Percentiles rank a stretch among this genome's conserved stretches.
These are phyloP conservation scores for Macrotyloma uniflorum DNA, from an alignment of 306 rosid species.

Conservation along the genomic window DNA sequence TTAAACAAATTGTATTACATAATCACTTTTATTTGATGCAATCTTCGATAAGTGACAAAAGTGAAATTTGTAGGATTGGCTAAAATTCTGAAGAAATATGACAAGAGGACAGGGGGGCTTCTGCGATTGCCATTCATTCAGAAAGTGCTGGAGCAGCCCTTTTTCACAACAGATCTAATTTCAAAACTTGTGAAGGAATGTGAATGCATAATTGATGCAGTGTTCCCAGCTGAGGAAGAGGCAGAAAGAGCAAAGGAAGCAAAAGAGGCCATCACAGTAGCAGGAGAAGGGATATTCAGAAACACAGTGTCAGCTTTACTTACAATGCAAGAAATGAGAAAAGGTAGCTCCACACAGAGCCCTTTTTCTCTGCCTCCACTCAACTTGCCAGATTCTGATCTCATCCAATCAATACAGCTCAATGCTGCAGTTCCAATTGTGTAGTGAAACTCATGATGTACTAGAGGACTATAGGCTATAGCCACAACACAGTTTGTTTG, in stretches of 20 bases:
- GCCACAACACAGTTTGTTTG: neutral
- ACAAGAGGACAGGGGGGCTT: constrained; percentile 79
- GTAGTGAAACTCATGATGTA: constrained; percentile 23
- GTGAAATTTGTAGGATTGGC: constrained; percentile 63
- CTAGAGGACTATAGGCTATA: neutral
- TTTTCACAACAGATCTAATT: constrained; percentile 73
- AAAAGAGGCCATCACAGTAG: constrained; percentile 52
- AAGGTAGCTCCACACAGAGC: constrained; percentile 80
- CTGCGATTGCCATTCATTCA: constrained; percentile 77
- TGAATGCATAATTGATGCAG: constrained; percentile 69
- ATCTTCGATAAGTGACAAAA: neutral
- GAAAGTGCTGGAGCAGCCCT: constrained; percentile 78
- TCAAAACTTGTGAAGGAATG: constrained; percentile 88
- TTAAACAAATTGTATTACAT: too few species aligned
- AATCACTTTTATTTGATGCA: neutral
- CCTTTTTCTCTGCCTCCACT: constrained; percentile 90
- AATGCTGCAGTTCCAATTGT: constrained; percentile 69
- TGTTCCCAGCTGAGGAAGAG: constrained; percentile 62
- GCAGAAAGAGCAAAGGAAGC: constrained; percentile 46
- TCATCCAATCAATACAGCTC: constrained; percentile 60
- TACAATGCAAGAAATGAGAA: constrained; percentile 79
- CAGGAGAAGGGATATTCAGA: constrained; percentile 73
- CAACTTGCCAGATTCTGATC: constrained; percentile 65
- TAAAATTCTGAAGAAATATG: constrained; percentile 87
- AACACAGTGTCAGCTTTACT: constrained; percentile 85